Evolutionary conservation across 306 rosid species (phyloP).

Genomic region (Prunus kanzakura): DNA sequence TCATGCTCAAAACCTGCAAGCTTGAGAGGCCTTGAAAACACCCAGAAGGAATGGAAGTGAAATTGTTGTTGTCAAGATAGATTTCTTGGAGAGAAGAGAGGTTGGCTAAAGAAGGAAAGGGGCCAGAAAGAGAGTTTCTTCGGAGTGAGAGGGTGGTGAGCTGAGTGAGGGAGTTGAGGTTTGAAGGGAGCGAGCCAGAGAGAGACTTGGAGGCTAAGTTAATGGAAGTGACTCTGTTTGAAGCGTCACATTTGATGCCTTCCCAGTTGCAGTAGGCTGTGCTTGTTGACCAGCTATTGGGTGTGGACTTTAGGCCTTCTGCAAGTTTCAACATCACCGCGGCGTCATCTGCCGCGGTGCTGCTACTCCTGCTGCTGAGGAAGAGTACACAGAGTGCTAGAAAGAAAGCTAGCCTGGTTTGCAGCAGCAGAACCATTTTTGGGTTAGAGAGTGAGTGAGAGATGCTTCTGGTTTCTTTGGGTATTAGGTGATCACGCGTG

Average conservation of each 20-base stretch:
- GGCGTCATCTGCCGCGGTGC: conserved; percentile 46
- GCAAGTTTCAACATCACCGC: conserved; percentile 44
- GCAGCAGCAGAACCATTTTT: conserved; percentile 39
- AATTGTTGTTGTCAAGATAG: conserved; percentile 46
- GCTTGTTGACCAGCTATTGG: conserved; percentile 46
- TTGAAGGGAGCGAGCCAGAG: conserved; percentile 66
- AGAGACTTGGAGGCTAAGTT: conserved; percentile 38
- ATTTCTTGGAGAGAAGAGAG: conserved; percentile 43
- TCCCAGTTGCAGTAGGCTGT: conserved; percentile 52
- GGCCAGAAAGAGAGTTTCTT: conserved; percentile 46
- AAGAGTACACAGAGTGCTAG: background rate
- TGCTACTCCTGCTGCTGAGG: background rate
- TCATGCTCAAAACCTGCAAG: conserved; percentile 44
- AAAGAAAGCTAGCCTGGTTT: conserved; percentile 25
- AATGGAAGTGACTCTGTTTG: conserved; percentile 54
- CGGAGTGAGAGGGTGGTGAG: conserved; percentile 56
- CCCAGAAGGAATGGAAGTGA: conserved; percentile 44
- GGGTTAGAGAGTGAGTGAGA: conserved; percentile 11
- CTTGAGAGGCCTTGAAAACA: conserved; percentile 45
- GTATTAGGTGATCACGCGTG: conserved; percentile 7
- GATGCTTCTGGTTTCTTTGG: background rate
- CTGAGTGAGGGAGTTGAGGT: conserved; percentile 59
- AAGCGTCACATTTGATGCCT: conserved; percentile 41
- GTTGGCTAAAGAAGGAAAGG: conserved; percentile 59
- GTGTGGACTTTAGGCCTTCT: conserved; percentile 28